Conservation (phyloP, 176 grass and related monocot species). For the Carex cristatella region DNA sequence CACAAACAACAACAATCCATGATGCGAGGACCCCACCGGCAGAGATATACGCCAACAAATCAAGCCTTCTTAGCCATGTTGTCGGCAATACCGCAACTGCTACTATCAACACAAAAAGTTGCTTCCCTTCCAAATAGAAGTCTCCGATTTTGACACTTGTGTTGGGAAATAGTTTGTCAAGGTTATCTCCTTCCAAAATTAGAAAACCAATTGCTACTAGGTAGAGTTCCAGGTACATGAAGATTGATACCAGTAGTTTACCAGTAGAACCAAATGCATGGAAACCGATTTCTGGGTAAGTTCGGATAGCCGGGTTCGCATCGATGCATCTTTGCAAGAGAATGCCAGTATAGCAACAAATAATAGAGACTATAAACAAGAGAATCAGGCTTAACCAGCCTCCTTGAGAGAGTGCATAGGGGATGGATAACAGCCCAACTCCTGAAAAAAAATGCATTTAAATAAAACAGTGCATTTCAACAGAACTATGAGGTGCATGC, state of each 20-base stretch:
- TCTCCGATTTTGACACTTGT: conserved; percentile 28
- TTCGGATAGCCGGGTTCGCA: conserved; percentile 19
- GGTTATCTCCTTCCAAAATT: conserved; percentile 78
- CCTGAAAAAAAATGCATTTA: conserved; percentile 30
- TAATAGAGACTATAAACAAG: conserved; percentile 35
- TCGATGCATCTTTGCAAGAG: conserved; percentile 77
- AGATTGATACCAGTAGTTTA: conserved; percentile 47
- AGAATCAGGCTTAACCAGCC: conserved; percentile 75
- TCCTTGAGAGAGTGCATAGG: conserved; percentile 63
- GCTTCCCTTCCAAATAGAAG: conserved; percentile 41
- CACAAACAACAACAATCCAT: conserved; percentile 46
- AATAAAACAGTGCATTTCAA: neutral
- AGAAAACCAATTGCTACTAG: conserved; percentile 71
- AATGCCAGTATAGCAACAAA: conserved; percentile 75
- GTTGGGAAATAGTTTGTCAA: conserved; percentile 68
- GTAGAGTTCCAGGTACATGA: conserved; percentile 86
- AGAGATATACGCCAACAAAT: conserved; percentile 63
- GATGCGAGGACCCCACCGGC: conserved; percentile 72
- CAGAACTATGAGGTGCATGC: too few relatives aligned
- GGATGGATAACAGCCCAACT: conserved; percentile 72
- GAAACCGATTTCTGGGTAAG: conserved; percentile 64
- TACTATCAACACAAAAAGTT: conserved; percentile 54
- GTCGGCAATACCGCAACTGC: conserved; percentile 61
- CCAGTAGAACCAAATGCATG: conserved; percentile 50
- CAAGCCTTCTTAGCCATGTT: conserved; percentile 59